Percentiles rank a stretch among this genome's conserved stretches.
phyloP scores from a whole-genome alignment of 2,329 filamentous ascomycete species.

The Colletotrichum sp. region DNA sequence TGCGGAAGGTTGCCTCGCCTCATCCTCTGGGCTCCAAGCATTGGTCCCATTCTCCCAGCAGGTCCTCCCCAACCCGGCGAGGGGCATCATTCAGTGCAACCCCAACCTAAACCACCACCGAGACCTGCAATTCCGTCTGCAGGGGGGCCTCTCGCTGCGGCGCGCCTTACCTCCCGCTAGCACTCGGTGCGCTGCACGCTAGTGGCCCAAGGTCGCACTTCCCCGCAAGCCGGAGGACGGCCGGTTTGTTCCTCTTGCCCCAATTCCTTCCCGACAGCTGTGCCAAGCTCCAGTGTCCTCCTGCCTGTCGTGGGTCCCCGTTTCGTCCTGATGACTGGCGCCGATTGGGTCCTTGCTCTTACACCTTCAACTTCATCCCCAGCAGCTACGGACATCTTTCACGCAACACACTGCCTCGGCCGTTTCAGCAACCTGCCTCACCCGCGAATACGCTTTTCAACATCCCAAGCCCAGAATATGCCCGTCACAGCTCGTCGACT shows the following conservation, averaged over 20 bases:
- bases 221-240: slow-evolving; percentile 7
- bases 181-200: background rate
- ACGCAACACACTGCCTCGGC: slow-evolving; percentile 7
- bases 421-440: slow-evolving; percentile 4
- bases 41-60: background rate
- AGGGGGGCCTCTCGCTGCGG: background rate
- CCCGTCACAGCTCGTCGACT: background rate
- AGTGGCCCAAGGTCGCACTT: slow-evolving; percentile 18
- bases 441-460: background rate
- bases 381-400: background rate
- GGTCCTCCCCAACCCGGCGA: background rate
- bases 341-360: slow-evolving; percentile 1
- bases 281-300: slow-evolving; percentile 9
- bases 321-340: background rate
- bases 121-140: slow-evolving; percentile 2
- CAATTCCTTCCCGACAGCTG: background rate
- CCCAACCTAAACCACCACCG: background rate
- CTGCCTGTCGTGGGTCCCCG: slow-evolving; percentile 1
- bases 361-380: background rate
- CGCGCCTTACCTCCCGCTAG: slow-evolving; percentile 4
- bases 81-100: background rate
- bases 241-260: background rate
- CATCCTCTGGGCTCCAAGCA: background rate
- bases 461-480: background rate
- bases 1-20: background rate